Conservation (phyloP, 73 alveolate species). For the Paramecium sonneborni region DNA sequence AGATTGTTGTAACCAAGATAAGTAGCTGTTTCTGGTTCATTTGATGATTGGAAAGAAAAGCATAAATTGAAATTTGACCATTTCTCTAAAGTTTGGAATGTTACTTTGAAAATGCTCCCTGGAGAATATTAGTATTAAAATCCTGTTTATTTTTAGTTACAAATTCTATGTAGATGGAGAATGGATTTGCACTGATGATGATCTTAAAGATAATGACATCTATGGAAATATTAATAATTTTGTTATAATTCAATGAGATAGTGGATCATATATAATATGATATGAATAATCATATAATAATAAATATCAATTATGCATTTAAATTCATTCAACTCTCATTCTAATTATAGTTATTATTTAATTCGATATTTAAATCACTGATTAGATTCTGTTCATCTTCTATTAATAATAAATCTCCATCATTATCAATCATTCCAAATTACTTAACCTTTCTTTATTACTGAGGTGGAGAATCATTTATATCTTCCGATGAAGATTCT, state of each 20-base stretch:
- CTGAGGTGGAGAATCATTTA: background rate
- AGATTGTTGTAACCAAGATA: conserved; percentile 52
- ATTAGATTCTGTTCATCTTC: background rate
- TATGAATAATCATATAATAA: background rate
- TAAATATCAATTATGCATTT: background rate
- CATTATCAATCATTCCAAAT: background rate
- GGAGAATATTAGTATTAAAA: conserved; percentile 83
- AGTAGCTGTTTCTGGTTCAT: conserved; percentile 93
- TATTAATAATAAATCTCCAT: background rate
- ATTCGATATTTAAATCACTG: background rate
- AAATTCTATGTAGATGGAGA: conserved; percentile 63
- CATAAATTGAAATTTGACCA: conserved; percentile 88
- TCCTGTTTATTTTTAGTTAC: background rate
- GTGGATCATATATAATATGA: background rate
- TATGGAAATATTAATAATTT: conserved; percentile 70
- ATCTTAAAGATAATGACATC: conserved; percentile 67
- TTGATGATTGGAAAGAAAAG: conserved; percentile 96
- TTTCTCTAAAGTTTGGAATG: conserved; percentile 79
- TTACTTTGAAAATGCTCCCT: conserved; percentile 81
- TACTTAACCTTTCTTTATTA: background rate
- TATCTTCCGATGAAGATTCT: background rate
- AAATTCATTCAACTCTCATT: background rate
- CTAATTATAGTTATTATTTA: background rate
- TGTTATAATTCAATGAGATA: conserved; percentile 56
- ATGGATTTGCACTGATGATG: conserved; percentile 72